Evolutionary conservation across 495 filamentous ascomycete species (phyloP).

Genomic region (Penicillium odoratum): DNA sequence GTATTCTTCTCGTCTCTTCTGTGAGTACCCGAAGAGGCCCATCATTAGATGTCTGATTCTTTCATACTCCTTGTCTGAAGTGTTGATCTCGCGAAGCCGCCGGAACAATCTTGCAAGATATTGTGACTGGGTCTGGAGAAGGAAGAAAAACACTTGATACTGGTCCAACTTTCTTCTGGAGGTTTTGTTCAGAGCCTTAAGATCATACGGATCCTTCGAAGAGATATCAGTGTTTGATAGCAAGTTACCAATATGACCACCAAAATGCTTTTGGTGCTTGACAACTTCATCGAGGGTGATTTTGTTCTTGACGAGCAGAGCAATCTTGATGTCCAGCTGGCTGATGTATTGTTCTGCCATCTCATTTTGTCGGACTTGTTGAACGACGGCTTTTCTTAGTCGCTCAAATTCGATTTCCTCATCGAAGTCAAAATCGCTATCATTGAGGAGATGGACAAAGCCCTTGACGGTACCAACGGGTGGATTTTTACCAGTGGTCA

Average conservation of each 20-base stretch:
- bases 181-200: slow-evolving; percentile 96
- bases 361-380: slow-evolving; percentile 96
- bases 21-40: slow-evolving; percentile 95
- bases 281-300: slow-evolving; percentile 98
- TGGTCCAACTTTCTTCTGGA: slow-evolving; percentile 92
- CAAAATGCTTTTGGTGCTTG: slow-evolving; percentile 94
- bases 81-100: slow-evolving; percentile 78
- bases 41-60: slow-evolving; percentile 90
- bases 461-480: slow-evolving; percentile 95
- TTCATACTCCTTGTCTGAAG: slow-evolving; percentile 88
- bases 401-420: slow-evolving; percentile 97
- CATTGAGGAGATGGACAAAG: slow-evolving; percentile 95
- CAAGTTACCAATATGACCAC: slow-evolving; percentile 83
- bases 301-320: slow-evolving; percentile 97
- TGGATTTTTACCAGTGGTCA: slow-evolving; percentile 95
- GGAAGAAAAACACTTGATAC: slow-evolving; percentile 97
- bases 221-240: slow-evolving; percentile 84
- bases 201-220: slow-evolving; percentile 89
- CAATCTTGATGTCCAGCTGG: slow-evolving; percentile 98
- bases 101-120: slow-evolving; percentile 89
- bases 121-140: slow-evolving; percentile 93
- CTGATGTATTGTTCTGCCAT: slow-evolving; percentile 97
- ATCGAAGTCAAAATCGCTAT: slow-evolving; percentile 98
- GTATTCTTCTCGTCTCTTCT: slow-evolving; percentile 95
- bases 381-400: slow-evolving; percentile 88